phyloP scores from a whole-genome alignment of 371 early-diverging fungal species.

The Zychaea mexicana region DNA sequence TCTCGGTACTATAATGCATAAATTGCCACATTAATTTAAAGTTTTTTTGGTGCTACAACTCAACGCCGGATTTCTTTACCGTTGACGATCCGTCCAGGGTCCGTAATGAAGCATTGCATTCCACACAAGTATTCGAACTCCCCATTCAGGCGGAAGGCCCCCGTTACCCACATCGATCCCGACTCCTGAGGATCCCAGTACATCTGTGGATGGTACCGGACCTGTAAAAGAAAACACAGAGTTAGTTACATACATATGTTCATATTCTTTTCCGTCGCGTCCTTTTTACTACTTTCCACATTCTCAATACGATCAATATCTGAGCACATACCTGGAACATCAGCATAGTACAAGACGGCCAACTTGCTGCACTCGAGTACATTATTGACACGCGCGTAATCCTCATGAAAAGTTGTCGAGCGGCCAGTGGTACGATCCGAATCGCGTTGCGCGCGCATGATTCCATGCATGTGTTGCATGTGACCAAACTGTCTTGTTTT shows the following conservation, averaged over 20 bases:
- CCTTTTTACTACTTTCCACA: too few relatives aligned
- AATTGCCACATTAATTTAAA: not conserved
- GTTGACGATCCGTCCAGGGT: conserved; percentile 88
- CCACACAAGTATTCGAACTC: conserved; percentile 60
- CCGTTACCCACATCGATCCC: conserved; percentile 60
- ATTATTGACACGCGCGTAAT: conserved; percentile 76
- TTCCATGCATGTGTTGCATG: conserved; percentile 51
- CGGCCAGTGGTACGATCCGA: conserved; percentile 1
- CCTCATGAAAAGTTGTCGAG: conserved; percentile 48
- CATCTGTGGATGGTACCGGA: conserved; percentile 45
- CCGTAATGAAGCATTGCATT: conserved; percentile 78
- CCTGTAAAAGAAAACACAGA: conserved; percentile 35
- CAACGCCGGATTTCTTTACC: conserved; percentile 32
- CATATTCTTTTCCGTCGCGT: too few relatives aligned
- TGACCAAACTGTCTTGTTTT: conserved; percentile 34
- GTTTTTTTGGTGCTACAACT: not conserved
- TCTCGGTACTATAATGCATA: conserved; percentile 33
- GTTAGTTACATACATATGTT: too few relatives aligned
- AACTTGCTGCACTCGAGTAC: conserved; percentile 67
- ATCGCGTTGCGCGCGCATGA: conserved; percentile 47
- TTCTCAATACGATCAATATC: too few relatives aligned
- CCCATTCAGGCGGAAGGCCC: conserved; percentile 76
- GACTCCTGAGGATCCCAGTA: conserved; percentile 28
- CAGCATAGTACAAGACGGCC: conserved; percentile 68
- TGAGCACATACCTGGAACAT: conserved; percentile 65